Base-by-base conservation (phyloP, 73 alveolate species). In the Paramecium sonneborni region DNA sequence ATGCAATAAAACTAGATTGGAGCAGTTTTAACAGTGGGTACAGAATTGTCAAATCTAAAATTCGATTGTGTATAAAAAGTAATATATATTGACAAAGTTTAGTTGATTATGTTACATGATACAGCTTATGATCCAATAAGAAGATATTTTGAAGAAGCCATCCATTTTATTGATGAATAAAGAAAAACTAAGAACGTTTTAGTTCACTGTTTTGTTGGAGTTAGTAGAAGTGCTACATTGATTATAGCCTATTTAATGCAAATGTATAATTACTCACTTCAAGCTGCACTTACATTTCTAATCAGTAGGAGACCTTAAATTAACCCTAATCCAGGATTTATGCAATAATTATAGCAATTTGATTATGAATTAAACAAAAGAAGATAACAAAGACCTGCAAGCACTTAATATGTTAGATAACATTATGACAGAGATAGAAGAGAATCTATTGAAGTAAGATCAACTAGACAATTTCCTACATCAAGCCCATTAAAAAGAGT, bases 201-300 rank as follows among this genome's bases (percentile, higher is more conserved):
- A 43, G 95, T 94, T 30, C 97, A 94, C 85, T 94, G 98, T 37
- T 85, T 88, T 43, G 94, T 85, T n/a, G 98, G 98, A 24, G 85
- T 85, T 9, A 91, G 95, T 2, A 70, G 98, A 57, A 79, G 96
- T 70, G 92, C 96, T 67, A 34, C 97, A 10, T 35, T 95, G 38
- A 96, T 93, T 1, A 85, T 95, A 32, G 93, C 96, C 20, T 93
- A 93, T 86, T 41, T 95, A 10, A 95, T 95, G 97, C 92, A 95
- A 87, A 67, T 34, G 8, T 67, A 34, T 34, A 67, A 67, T n/a
- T 67, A 67, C 24, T 32, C 85, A 34, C 85, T 67, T 34, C 23
- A 28, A 30, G 52, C 4, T 32, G 85, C 85, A 30, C 39, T 67
- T 28, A 67, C 39, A 12, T 67, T 32, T 21, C 39, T 67, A 5